Evolutionary conservation across 495 filamentous ascomycete genomes (phyloP).

Genomic region (Aspergillus nanangensis): DNA sequence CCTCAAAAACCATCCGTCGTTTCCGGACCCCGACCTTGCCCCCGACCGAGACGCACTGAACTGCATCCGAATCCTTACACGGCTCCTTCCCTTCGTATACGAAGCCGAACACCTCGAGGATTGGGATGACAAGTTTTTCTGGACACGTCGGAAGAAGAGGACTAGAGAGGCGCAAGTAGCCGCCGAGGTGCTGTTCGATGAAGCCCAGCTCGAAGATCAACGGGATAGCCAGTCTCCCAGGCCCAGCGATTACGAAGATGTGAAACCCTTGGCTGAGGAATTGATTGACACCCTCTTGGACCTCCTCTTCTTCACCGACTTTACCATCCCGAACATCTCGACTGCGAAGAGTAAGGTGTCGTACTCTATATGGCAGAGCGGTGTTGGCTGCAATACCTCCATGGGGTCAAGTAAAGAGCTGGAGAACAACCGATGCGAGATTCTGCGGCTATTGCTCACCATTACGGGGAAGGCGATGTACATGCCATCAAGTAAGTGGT

Average conservation of each 20-base stretch:
- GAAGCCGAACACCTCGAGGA: slow-evolving; percentile 79
- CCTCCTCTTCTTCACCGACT: slow-evolving; percentile 84
- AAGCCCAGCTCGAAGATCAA: slow-evolving; percentile 50
- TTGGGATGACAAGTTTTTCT: slow-evolving; percentile 95
- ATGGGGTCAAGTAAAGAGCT: slow-evolving; percentile 84
- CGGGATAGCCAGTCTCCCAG: slow-evolving; percentile 36
- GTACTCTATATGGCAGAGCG: slow-evolving; percentile 96
- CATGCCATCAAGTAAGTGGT: slow-evolving; percentile 66
- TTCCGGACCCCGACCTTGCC: slow-evolving; percentile 84
- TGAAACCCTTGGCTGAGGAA: slow-evolving; percentile 88
- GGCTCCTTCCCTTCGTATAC: slow-evolving; percentile 87
- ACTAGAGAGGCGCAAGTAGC: slow-evolving; percentile 46
- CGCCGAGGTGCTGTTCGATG: slow-evolving; percentile 84
- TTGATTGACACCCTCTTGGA: slow-evolving; percentile 88
- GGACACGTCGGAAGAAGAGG: slow-evolving; percentile 68
- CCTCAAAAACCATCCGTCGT: slow-evolving; percentile 83
- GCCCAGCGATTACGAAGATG: slow-evolving; percentile 68
- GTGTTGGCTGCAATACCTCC: slow-evolving; percentile 89
- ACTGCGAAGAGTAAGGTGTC: slow-evolving; percentile 76
- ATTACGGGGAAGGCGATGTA: slow-evolving; percentile 91
- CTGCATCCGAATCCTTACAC: slow-evolving; percentile 88
- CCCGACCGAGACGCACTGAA: slow-evolving; percentile 88
- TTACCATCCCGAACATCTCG: slow-evolving; percentile 68
- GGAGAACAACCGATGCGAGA: slow-evolving; percentile 88
- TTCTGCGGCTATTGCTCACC: slow-evolving; percentile 80